A percentile compares a stretch with the other conserved stretches of the same genome.
These are phyloP conservation scores for Myxozyma neotropica DNA, from an alignment of 805 yeast genomes.

Conservation along the genomic window DNA sequence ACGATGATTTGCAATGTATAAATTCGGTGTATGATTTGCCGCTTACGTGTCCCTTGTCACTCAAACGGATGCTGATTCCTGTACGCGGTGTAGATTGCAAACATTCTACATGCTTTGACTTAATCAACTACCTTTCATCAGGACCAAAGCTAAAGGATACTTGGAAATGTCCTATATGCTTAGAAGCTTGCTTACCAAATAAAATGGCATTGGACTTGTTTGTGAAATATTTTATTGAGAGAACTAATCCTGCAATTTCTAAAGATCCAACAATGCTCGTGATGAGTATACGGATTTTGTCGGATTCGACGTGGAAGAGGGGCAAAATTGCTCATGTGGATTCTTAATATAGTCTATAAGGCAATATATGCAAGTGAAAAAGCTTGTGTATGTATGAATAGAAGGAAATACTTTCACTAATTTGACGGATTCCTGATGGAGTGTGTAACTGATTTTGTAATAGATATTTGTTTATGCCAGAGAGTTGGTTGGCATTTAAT, in stretches of 20 bases:
- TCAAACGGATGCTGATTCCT: constrained; percentile 6
- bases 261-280: neutral
- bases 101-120: constrained; percentile 12
- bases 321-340: neutral
- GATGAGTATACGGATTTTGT: neutral
- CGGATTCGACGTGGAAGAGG: neutral
- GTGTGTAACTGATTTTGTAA: too few relatives aligned
- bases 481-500: too few relatives aligned
- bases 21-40: neutral
- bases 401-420: too few relatives aligned
- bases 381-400: too few relatives aligned
- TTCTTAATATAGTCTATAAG: too few relatives aligned
- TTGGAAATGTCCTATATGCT: constrained; percentile 18
- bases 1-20: constrained; percentile 11
- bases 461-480: too few relatives aligned
- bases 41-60: constrained; percentile 6
- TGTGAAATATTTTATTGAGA: constrained; percentile 1
- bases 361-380: too few relatives aligned
- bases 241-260: neutral
- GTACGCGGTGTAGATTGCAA: neutral
- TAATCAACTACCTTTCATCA: neutral
- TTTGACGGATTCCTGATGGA: too few relatives aligned
- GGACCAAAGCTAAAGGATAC: neutral
- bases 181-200: neutral
- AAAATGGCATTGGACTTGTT: constrained; percentile 41